Conservation (phyloP, 139 green algal species). For the Edaphochlamys debaryana region DNA sequence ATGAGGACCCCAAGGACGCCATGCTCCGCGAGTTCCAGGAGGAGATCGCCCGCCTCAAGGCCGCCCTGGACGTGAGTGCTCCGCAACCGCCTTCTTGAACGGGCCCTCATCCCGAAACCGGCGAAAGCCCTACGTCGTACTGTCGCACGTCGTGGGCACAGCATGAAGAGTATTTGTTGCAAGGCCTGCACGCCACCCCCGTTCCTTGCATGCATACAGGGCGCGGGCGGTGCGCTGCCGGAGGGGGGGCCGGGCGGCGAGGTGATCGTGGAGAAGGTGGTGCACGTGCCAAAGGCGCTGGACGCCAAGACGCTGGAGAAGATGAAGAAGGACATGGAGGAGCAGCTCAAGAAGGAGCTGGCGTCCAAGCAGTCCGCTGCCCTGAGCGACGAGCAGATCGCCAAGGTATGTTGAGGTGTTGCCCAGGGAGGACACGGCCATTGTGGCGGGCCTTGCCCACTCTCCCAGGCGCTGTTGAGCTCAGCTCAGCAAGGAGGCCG, state of each 20-base stretch:
- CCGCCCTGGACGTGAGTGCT: conserved; percentile 67
- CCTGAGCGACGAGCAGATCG: conserved; percentile 47
- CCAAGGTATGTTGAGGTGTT: conserved; percentile 18
- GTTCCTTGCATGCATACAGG: conserved; percentile 2
- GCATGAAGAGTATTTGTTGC: no score
- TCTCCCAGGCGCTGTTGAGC: no score
- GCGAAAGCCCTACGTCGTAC: no score
- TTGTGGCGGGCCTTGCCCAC: no score
- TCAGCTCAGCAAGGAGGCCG: no score
- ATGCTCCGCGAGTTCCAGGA: conserved; percentile 94
- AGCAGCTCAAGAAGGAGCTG: conserved; percentile 58
- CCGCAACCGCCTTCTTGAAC: no score
- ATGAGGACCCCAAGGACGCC: conserved; percentile 93
- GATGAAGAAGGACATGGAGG: conserved; percentile 66
- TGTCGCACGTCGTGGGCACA: no score
- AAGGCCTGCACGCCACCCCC: no score
- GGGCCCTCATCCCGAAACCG: no score
- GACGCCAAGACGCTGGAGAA: conserved; percentile 56
- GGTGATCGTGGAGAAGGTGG: conserved; percentile 56
- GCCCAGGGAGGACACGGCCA: no score
- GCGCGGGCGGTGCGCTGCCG: conserved; percentile 21
- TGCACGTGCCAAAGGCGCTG: conserved; percentile 59
- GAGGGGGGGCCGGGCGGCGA: conserved; percentile 46
- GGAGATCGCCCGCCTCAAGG: conserved; percentile 85
- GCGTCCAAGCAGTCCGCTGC: conserved; percentile 46